Evolutionary conservation across 768 basidiomycete species (phyloP).

Genomic region (Auriscalpium microsporum): DNA sequence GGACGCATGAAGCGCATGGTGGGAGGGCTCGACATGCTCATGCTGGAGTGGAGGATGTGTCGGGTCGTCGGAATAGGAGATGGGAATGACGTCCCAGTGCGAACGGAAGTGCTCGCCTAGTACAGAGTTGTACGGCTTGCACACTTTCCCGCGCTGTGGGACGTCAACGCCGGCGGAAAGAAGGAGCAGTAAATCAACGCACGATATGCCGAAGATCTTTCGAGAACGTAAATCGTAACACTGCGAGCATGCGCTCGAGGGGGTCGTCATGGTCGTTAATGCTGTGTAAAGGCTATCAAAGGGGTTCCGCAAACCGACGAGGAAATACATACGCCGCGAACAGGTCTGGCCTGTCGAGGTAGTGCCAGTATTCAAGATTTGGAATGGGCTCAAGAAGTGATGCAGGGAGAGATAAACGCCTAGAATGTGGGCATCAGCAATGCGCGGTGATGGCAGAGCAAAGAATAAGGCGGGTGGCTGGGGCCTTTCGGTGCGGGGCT

Average conservation of each 20-base stretch:
- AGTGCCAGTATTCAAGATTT: constrained; percentile 95
- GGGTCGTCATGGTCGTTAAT: constrained; percentile 89
- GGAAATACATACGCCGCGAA: constrained; percentile 71
- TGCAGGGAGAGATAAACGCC: constrained; percentile 88
- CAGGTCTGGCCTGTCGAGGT: constrained; percentile 83
- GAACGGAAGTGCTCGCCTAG: constrained; percentile 85
- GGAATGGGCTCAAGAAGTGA: constrained; percentile 90
- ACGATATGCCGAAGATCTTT: constrained; percentile 93
- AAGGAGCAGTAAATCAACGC: constrained; percentile 22
- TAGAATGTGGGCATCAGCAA: constrained; percentile 22
- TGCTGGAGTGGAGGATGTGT: constrained; percentile 38
- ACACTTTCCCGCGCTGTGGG: constrained; percentile 75
- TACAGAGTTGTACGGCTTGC: constrained; percentile 88
- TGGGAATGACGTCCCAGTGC: constrained; percentile 75
- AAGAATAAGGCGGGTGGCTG: no score
- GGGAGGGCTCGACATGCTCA: constrained; percentile 26
- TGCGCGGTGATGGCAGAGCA: not conserved
- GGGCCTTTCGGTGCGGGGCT: no score
- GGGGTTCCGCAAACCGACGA: not conserved
- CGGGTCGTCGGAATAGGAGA: constrained; percentile 41
- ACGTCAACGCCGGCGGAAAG: not conserved
- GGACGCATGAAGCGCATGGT: constrained; percentile 17
- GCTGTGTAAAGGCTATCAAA: constrained; percentile 30
- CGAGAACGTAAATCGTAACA: constrained; percentile 79
- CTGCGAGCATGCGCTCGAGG: constrained; percentile 93